These are phyloP conservation scores for Tetrapisispora phaffii DNA, from an alignment of 805 yeast genomes.

Conservation along the genomic window DNA sequence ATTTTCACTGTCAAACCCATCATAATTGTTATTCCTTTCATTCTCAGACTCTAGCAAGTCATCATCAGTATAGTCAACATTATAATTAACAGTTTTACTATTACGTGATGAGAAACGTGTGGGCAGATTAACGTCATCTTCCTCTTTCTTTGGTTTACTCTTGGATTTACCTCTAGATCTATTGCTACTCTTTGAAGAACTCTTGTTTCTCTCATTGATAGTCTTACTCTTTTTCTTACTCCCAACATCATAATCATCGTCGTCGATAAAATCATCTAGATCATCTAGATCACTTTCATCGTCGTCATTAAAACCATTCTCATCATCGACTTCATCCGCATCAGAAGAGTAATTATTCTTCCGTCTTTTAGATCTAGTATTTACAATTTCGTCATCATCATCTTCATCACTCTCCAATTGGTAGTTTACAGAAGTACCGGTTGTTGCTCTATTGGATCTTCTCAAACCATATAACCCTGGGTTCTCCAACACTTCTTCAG, in stretches of 20 bases:
- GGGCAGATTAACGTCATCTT: conserved; percentile 33
- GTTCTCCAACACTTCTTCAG: conserved; percentile 50
- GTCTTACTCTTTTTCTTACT: conserved; percentile 9
- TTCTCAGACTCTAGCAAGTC: conserved; percentile 29
- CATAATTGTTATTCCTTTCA: conserved; percentile 19
- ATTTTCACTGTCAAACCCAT: conserved; percentile 20
- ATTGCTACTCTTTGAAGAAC: conserved; percentile 5
- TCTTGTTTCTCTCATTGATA: background rate
- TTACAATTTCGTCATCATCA: conserved; percentile 26
- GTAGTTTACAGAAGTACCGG: conserved; percentile 24
- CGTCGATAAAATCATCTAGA: conserved; percentile 19
- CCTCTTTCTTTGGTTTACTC: conserved; percentile 8
- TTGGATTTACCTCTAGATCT: conserved; percentile 8
- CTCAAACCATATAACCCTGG: conserved; percentile 81
- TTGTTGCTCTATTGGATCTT: conserved; percentile 57
- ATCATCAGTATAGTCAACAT: conserved; percentile 52
- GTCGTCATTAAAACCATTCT: conserved; percentile 22
- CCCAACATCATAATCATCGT: conserved; percentile 13
- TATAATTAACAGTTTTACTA: conserved; percentile 59
- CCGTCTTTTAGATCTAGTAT: conserved; percentile 5
- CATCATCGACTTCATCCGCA: conserved; percentile 19
- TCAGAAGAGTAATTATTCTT: conserved; percentile 19
- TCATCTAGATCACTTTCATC: conserved; percentile 11
- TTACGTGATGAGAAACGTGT: conserved; percentile 71
- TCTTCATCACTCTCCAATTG: conserved; percentile 19